Evolutionary conservation across 2,329 filamentous ascomycete species (phyloP).

Genomic region (Diaporthe eres): DNA sequence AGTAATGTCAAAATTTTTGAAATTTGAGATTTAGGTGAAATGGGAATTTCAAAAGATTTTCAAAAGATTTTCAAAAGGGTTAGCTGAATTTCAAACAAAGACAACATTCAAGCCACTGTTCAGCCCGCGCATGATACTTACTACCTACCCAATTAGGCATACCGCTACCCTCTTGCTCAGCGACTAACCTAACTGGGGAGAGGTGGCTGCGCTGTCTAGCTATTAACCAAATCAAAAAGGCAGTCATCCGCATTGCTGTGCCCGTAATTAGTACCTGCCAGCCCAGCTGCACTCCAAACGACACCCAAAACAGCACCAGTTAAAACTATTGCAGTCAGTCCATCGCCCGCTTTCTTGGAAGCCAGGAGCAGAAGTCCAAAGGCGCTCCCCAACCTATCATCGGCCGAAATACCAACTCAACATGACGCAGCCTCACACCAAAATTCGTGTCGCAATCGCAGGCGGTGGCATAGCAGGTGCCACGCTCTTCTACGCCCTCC

Average conservation of each 20-base stretch:
- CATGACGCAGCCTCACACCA: neutral
- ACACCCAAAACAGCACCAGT: neutral
- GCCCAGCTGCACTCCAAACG: no score
- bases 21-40: neutral
- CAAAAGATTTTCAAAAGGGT: neutral
- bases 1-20: neutral
- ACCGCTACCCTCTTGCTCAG: neutral
- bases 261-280: no score
- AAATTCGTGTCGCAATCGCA: slow-evolving; percentile 35
- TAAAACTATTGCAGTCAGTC: neutral
- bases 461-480: slow-evolving; percentile 40
- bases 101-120: no score
- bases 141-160: slow-evolving; percentile 3
- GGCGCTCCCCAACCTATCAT: neutral
- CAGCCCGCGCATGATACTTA: neutral
- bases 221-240: neutral
- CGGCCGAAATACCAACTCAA: neutral
- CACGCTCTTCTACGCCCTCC: slow-evolving; percentile 41
- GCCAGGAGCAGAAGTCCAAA: no score
- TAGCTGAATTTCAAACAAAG: neutral
- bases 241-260: neutral
- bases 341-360: neutral
- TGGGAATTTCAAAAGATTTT: neutral
- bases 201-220: neutral
- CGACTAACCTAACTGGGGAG: neutral